Evolutionary conservation across 1,139 yeast genomes (phyloP).

Genomic region (Sugiyamaella castrensis): DNA sequence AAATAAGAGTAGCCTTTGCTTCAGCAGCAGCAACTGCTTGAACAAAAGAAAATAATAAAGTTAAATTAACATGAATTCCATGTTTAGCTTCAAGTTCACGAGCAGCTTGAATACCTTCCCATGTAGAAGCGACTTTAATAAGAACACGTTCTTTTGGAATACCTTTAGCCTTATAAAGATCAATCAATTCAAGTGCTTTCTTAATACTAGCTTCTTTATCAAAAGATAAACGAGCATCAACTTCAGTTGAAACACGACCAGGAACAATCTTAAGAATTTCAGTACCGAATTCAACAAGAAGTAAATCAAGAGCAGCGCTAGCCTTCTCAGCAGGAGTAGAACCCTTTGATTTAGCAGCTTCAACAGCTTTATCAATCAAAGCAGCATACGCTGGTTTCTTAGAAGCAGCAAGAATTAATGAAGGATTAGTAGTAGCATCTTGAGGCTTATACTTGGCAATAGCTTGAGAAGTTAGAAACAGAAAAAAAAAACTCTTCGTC

Average conservation of each 20-base stretch:
- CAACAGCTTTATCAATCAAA: constrained; percentile 87
- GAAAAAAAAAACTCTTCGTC: too few species aligned
- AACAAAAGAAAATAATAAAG: constrained; percentile 87
- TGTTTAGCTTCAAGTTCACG: constrained; percentile 87
- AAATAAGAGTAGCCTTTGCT: constrained; percentile 91
- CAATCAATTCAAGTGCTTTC: constrained; percentile 87
- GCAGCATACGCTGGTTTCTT: constrained; percentile 86
- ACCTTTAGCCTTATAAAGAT: constrained; percentile 78
- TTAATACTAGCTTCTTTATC: constrained; percentile 89
- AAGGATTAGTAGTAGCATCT: constrained; percentile 99
- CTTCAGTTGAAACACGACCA: constrained; percentile 99
- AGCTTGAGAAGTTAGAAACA: constrained; percentile 35
- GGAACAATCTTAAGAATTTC: constrained; percentile 94
- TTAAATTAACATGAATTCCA: constrained; percentile 92
- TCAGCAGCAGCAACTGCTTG: constrained; percentile 99
- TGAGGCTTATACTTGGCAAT: constrained; percentile 98
- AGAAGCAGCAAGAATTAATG: constrained; percentile 93
- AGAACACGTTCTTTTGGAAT: constrained; percentile 83
- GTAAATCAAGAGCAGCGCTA: constrained; percentile 79
- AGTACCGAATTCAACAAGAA: constrained; percentile 93
- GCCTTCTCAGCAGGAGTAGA: constrained; percentile 60
- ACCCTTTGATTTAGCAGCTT: constrained; percentile 68
- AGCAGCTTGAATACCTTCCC: constrained; percentile 99
- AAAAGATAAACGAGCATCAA: constrained; percentile 95
- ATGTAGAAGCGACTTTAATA: constrained; percentile 96